These are phyloP conservation scores for Cenococcum geophilum DNA, from an alignment of 495 filamentous ascomycete species.

Conservation along the genomic window DNA sequence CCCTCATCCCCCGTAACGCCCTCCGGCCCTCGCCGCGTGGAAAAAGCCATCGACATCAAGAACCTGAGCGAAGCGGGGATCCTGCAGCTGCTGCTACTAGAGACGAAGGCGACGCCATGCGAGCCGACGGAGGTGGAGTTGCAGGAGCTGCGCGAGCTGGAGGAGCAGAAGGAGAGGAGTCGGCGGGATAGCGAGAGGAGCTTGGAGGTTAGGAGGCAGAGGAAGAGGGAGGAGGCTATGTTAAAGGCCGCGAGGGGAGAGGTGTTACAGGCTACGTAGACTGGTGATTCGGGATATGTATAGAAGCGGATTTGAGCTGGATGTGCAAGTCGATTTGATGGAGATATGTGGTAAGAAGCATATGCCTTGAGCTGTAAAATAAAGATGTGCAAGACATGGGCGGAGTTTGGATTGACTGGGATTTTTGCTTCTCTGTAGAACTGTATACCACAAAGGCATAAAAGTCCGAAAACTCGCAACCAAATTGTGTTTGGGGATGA, in stretches of 20 bases:
- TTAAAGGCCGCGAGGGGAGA: slow-evolving; percentile 38
- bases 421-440: neutral
- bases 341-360: slow-evolving; percentile 7
- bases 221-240: slow-evolving; percentile 54
- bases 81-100: slow-evolving; percentile 56
- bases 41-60: slow-evolving; percentile 57
- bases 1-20: slow-evolving; percentile 18
- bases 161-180: slow-evolving; percentile 48
- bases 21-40: slow-evolving; percentile 33
- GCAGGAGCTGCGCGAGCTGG: slow-evolving; percentile 52
- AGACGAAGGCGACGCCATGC: slow-evolving; percentile 62
- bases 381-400: neutral
- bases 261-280: slow-evolving; percentile 11
- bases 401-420: neutral
- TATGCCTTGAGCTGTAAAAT: neutral
- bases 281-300: neutral
- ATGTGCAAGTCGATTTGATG: neutral
- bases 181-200: slow-evolving; percentile 54
- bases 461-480: neutral
- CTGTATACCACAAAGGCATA: neutral
- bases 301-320: neutral
- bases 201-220: slow-evolving; percentile 55
- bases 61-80: slow-evolving; percentile 57
- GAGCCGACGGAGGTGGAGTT: slow-evolving; percentile 54
- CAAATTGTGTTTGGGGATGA: too few relatives aligned